Evolutionary conservation across 257 asterid species (phyloP).

Genomic region (Nicotiana paniculata): DNA sequence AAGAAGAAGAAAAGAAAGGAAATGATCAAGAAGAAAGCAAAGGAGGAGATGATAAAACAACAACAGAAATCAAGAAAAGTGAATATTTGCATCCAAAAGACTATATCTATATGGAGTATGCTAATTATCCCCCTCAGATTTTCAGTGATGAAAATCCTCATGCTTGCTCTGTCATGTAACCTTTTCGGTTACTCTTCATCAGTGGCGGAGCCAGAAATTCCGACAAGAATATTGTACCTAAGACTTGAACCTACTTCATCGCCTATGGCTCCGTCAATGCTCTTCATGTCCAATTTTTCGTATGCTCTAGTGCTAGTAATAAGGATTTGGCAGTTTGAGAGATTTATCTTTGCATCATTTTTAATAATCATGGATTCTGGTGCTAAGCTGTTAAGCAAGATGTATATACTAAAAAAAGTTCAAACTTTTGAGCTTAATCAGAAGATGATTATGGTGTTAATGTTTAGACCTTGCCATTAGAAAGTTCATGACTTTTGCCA

Average conservation of each 20-base stretch:
- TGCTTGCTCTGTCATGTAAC: conserved; percentile 75
- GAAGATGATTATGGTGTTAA: not conserved
- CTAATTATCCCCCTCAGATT: conserved; percentile 58
- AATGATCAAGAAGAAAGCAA: conserved; percentile 16
- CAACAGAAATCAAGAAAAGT: conserved; percentile 49
- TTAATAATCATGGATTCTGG: not conserved
- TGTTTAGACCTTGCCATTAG: not conserved
- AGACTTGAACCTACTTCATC: not conserved
- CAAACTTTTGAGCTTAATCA: not conserved
- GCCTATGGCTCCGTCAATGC: not conserved
- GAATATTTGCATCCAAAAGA: conserved; percentile 58
- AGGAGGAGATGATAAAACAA: conserved; percentile 17
- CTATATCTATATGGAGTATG: conserved; percentile 52
- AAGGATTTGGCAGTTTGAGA: conserved; percentile 2
- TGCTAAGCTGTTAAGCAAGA: not conserved
- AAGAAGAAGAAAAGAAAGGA: conserved; percentile 13
- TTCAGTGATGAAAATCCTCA: conserved; percentile 92
- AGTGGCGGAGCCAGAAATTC: not conserved
- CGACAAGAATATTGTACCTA: not conserved
- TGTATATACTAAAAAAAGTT: not conserved
- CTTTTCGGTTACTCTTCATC: not conserved
- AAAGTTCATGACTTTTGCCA: not conserved
- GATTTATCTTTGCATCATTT: not conserved
- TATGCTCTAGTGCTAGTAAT: conserved; percentile 2
- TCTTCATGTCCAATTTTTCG: not conserved